Evolutionary conservation across 2,329 filamentous ascomycete genomes (phyloP).

Genomic region (Mycosphaerella arachidis): DNA sequence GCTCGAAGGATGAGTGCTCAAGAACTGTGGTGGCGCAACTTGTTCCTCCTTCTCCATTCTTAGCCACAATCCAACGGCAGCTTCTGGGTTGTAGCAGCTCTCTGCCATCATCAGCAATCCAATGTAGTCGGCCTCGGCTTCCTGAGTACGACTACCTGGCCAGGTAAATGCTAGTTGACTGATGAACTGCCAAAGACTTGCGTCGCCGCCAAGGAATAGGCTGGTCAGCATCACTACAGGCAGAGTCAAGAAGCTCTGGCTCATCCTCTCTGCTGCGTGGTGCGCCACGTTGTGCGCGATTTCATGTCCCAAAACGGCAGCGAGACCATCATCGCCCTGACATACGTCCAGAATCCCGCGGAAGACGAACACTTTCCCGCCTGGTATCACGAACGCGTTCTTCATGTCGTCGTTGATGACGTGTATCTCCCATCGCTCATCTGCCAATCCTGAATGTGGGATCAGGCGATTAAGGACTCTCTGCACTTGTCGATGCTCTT

Average conservation of each 20-base stretch:
- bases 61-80: slow-evolving; percentile 58
- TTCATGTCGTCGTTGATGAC: slow-evolving; percentile 65
- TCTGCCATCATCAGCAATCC: slow-evolving; percentile 79
- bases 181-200: slow-evolving; percentile 37
- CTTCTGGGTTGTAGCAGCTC: slow-evolving; percentile 68
- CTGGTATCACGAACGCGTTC: slow-evolving; percentile 75
- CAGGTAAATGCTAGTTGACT: slow-evolving; percentile 61
- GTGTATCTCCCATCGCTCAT: slow-evolving; percentile 62
- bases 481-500: slow-evolving; percentile 53
- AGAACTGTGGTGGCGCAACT: slow-evolving; percentile 60
- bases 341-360: slow-evolving; percentile 68
- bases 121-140: slow-evolving; percentile 73
- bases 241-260: slow-evolving; percentile 39
- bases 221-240: slow-evolving; percentile 35
- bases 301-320: slow-evolving; percentile 73
- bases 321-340: slow-evolving; percentile 62
- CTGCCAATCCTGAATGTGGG: slow-evolving; percentile 55
- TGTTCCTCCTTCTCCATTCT: slow-evolving; percentile 58
- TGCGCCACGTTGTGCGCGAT: slow-evolving; percentile 71
- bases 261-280: slow-evolving; percentile 62
- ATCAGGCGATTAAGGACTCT: slow-evolving; percentile 63
- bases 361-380: slow-evolving; percentile 74
- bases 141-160: slow-evolving; percentile 67
- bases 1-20: slow-evolving; percentile 73
- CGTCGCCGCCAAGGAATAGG: slow-evolving; percentile 42